These are phyloP conservation scores for Lepidopterella palustris DNA, from an alignment of 495 filamentous ascomycete species.

Conservation along the genomic window DNA sequence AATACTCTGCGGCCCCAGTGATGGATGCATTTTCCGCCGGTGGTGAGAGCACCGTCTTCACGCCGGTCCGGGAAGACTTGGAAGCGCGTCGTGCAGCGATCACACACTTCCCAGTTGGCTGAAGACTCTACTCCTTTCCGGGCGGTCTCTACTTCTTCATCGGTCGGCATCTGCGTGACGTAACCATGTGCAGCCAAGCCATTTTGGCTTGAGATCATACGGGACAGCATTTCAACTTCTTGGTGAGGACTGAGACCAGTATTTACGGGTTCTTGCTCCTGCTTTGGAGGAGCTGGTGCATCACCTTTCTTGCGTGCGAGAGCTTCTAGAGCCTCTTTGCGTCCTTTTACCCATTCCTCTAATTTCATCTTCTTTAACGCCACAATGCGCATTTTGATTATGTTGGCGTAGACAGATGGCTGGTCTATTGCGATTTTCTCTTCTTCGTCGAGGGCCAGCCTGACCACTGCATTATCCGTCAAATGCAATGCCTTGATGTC, in stretches of 20 bases:
- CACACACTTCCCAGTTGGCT: conserved; percentile 77
- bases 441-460: conserved; percentile 77
- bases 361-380: conserved; percentile 63
- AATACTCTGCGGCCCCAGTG: conserved; percentile 63
- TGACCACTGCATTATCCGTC: conserved; percentile 63
- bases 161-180: conserved; percentile 56
- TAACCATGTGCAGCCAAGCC: conserved; percentile 65
- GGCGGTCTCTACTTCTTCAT: conserved; percentile 55
- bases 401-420: conserved; percentile 64
- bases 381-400: conserved; percentile 73
- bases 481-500: conserved; percentile 54
- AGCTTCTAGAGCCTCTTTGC: conserved; percentile 35
- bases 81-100: conserved; percentile 78
- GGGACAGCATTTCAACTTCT: conserved; percentile 58
- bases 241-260: conserved; percentile 62
- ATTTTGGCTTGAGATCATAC: conserved; percentile 53
- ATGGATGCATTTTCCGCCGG: conserved; percentile 67
- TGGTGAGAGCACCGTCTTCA: conserved; percentile 71
- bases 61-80: conserved; percentile 87
- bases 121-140: conserved; percentile 56
- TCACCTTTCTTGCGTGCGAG: conserved; percentile 35
- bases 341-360: conserved; percentile 56
- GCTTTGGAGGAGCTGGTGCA: conserved; percentile 32
- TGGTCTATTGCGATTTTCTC: conserved; percentile 64
- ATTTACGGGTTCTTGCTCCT: conserved; percentile 36